Conservation (phyloP, 441 rosid species). For the Populus tomentosa region DNA sequence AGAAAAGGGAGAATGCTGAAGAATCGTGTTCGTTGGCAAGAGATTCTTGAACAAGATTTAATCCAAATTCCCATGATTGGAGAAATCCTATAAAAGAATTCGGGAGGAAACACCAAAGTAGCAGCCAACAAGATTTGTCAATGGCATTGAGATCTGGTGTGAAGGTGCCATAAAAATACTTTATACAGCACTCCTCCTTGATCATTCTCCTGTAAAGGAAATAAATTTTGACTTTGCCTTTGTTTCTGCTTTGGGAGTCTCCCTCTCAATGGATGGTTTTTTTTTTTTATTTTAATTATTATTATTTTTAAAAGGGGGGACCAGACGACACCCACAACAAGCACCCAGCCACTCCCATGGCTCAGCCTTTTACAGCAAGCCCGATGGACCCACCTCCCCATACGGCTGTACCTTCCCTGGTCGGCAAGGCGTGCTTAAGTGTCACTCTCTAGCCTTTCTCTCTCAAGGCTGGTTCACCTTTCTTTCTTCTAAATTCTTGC, state of each 20-base stretch:
- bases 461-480: not conserved
- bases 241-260: not conserved
- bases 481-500: constrained; percentile 13
- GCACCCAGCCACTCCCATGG: constrained; percentile 3
- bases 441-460: constrained; percentile 33
- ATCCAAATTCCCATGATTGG: too few relatives aligned
- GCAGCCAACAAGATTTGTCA: not conserved
- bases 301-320: constrained; percentile 20
- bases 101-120: constrained; percentile 8
- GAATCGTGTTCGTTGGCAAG: too few relatives aligned
- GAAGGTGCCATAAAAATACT: not conserved
- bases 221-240: not conserved
- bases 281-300: too few relatives aligned
- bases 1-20: too few relatives aligned
- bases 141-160: constrained; percentile 4
- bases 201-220: not conserved
- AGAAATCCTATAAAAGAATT: too few relatives aligned
- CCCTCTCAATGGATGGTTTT: too few relatives aligned
- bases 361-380: constrained; percentile 34
- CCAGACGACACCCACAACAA: constrained; percentile 9
- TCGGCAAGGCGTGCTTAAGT: constrained; percentile 92
- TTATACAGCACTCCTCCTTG: too few relatives aligned
- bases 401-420: constrained; percentile 61
- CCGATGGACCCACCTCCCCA: constrained; percentile 68
- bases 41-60: too few relatives aligned